These are phyloP conservation scores for Calonectria montana DNA, from an alignment of 2,329 filamentous ascomycete species.

Conservation along the genomic window DNA sequence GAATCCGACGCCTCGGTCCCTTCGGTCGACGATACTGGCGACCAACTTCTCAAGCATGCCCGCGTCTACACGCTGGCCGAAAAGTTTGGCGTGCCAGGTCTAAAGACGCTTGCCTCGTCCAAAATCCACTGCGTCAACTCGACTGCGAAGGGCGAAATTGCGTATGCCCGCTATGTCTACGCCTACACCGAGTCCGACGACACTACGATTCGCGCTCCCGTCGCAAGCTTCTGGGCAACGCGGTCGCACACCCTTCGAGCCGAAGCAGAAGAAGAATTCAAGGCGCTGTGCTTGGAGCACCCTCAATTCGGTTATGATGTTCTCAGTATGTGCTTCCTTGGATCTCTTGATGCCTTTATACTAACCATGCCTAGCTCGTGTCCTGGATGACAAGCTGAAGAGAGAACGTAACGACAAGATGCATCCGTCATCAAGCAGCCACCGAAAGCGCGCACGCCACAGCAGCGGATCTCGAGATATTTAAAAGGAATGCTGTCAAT, in stretches of 20 bases:
- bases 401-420: conserved; percentile 70
- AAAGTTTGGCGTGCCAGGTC: conserved; percentile 74
- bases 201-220: conserved; percentile 35
- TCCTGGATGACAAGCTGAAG: conserved; percentile 75
- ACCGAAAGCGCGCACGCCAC: conserved; percentile 68
- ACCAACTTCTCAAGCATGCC: conserved; percentile 88
- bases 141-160: conserved; percentile 89
- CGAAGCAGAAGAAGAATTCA: conserved; percentile 89
- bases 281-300: conserved; percentile 84
- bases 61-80: conserved; percentile 90
- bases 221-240: conserved; percentile 42
- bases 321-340: conserved; percentile 68
- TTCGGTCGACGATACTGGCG: conserved; percentile 78
- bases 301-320: conserved; percentile 96
- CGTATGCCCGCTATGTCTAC: conserved; percentile 77
- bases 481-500: not conserved
- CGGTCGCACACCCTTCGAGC: conserved; percentile 78
- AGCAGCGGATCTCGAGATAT: conserved; percentile 51
- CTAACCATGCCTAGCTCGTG: conserved; percentile 59
- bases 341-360: not conserved
- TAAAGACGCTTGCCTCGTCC: conserved; percentile 82
- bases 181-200: conserved; percentile 35
- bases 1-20: conserved; percentile 76
- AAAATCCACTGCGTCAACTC: conserved; percentile 95
- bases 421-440: conserved; percentile 61